These are phyloP conservation scores for Pythium guiyangense DNA, from an alignment of 352 stramenopile genomes.

Conservation along the genomic window DNA sequence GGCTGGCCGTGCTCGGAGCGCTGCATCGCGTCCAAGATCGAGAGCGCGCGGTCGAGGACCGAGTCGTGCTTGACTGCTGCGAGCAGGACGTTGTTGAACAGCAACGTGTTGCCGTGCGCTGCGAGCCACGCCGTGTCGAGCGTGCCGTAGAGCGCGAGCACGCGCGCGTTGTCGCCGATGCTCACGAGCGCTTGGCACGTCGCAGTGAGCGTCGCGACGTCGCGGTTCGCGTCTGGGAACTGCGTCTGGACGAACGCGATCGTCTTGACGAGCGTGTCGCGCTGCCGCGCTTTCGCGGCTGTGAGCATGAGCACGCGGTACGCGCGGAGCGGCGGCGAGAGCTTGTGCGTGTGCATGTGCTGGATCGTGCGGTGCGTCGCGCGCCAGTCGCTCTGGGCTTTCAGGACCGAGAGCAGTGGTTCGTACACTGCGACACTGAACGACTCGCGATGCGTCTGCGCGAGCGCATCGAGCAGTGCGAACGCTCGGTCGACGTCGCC, in stretches of 20 bases:
- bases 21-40: constrained; percentile 45
- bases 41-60: constrained; percentile 21
- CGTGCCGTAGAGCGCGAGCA: constrained; percentile 43
- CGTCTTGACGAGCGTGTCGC: constrained; percentile 42
- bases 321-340: constrained; percentile 40
- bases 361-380: constrained; percentile 44
- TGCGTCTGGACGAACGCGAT: constrained; percentile 40
- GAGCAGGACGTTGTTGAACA: constrained; percentile 64
- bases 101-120: constrained; percentile 31
- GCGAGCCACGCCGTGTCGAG: constrained; percentile 34
- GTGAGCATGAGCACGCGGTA: constrained; percentile 65
- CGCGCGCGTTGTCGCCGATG: constrained; percentile 31
- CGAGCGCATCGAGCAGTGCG: constrained; percentile 26
- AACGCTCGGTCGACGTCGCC: constrained; percentile 42
- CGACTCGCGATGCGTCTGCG: constrained; percentile 12
- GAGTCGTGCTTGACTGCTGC: constrained; percentile 28
- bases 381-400: constrained; percentile 58
- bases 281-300: constrained; percentile 34
- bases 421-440: constrained; percentile 35
- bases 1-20: constrained; percentile 25
- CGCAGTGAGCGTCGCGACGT: constrained; percentile 47
- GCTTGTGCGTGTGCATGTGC: constrained; percentile 54
- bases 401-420: constrained; percentile 49
- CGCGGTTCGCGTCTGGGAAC: constrained; percentile 25
- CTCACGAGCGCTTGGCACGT: constrained; percentile 61